A percentile compares a stretch with the other conserved stretches of the same genome.
Evolutionary conservation across 2,329 filamentous ascomycete genomes (phyloP).

Genomic region (Colletotrichum higginsianum): DNA sequence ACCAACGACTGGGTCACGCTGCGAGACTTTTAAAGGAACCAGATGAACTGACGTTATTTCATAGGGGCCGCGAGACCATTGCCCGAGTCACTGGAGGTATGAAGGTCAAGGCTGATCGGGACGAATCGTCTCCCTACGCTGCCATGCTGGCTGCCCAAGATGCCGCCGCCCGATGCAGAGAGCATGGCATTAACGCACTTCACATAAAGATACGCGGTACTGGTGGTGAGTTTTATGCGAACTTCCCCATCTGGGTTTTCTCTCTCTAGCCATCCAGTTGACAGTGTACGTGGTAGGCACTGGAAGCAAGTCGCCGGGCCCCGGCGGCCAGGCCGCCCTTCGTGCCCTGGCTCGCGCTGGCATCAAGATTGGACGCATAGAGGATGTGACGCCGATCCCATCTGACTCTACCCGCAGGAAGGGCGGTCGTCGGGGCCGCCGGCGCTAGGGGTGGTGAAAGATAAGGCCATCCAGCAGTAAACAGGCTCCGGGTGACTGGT

Average conservation of each 20-base stretch:
- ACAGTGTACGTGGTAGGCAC: slow-evolving; percentile 73
- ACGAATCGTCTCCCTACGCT: slow-evolving; percentile 99
- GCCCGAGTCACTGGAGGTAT: slow-evolving; percentile 99
- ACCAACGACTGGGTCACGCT: too few species aligned
- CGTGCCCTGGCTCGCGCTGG: slow-evolving; percentile 98
- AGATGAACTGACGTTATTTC: slow-evolving; percentile 60
- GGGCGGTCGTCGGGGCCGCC: slow-evolving; percentile 99
- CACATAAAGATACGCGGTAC: slow-evolving; percentile 99
- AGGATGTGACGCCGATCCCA: slow-evolving; percentile 99
- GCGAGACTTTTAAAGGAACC: neutral
- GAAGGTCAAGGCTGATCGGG: slow-evolving; percentile 99
- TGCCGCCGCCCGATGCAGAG: slow-evolving; percentile 87
- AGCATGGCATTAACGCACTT: slow-evolving; percentile 86
- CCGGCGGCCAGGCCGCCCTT: slow-evolving; percentile 98
- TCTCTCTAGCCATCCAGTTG: too few species aligned
- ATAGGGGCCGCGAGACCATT: slow-evolving; percentile 99
- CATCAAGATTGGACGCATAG: slow-evolving; percentile 99
- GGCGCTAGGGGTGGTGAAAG: slow-evolving; percentile 79
- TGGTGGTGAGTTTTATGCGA: slow-evolving; percentile 77
- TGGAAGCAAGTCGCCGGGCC: slow-evolving; percentile 99
- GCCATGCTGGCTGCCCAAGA: slow-evolving; percentile 99
- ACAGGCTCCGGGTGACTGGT: too few species aligned
- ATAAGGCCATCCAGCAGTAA: too few species aligned
- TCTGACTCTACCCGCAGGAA: slow-evolving; percentile 99
- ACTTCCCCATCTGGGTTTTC: neutral